Evolutionary conservation across 1,284 basidiomycete species (phyloP).

Genomic region (Microbotryum scabiosae): DNA sequence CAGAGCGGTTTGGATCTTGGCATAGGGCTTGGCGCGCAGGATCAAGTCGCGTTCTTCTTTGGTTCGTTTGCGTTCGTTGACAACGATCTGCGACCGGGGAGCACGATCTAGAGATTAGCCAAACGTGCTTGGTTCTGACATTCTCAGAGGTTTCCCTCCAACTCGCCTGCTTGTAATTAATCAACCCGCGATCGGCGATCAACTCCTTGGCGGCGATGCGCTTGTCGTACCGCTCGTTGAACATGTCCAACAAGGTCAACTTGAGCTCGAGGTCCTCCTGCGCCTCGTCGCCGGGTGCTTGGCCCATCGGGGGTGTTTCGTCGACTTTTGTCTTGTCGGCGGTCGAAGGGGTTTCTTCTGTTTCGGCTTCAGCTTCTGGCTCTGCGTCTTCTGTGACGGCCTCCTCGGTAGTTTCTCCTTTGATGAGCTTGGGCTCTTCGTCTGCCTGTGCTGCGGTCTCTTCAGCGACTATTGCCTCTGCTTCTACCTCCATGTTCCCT

Average conservation of each 20-base stretch:
- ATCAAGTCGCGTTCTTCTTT: constrained; percentile 89
- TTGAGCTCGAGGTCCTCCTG: constrained; percentile 81
- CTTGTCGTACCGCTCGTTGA: constrained; percentile 83
- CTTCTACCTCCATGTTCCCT: constrained; percentile 2
- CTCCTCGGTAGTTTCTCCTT: too few relatives aligned
- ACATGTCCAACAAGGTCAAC: constrained; percentile 81
- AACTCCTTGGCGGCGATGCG: constrained; percentile 78
- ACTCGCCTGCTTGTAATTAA: constrained; percentile 85
- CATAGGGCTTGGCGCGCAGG: constrained; percentile 82
- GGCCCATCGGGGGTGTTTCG: neutral
- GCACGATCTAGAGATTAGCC: constrained; percentile 8
- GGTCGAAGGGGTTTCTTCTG: neutral
- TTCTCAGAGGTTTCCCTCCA: neutral
- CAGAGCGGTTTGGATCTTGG: constrained; percentile 79
- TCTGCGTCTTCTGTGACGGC: too few relatives aligned
- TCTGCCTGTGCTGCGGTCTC: constrained; percentile 39
- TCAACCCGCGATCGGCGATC: constrained; percentile 82
- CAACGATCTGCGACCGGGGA: too few relatives aligned
- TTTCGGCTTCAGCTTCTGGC: constrained; percentile 35
- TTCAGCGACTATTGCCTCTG: constrained; percentile 50
- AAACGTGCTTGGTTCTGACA: neutral
- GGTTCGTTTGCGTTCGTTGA: constrained; percentile 76
- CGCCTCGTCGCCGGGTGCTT: constrained; percentile 55
- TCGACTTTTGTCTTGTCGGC: neutral
- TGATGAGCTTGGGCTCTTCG: too few relatives aligned